These are phyloP conservation scores for Alternaria sp. DNA, from an alignment of 2,329 filamentous ascomycete species.

Conservation along the genomic window DNA sequence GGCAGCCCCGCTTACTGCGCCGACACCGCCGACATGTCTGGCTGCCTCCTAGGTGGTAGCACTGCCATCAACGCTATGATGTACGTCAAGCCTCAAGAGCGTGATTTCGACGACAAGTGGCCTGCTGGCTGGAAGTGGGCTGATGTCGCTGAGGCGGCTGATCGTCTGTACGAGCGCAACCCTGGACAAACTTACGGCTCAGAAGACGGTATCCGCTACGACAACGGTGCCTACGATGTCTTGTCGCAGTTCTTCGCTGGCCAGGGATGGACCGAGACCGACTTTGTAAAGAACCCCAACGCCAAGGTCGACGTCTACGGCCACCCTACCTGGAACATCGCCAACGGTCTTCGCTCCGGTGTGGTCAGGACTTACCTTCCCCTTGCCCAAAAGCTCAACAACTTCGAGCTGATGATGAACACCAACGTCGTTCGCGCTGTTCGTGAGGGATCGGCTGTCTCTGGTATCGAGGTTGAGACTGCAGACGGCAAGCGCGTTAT, in stretches of 20 bases:
- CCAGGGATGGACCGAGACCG: conserved; percentile 70
- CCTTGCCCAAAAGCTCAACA: conserved; percentile 63
- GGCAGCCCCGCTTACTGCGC: conserved; percentile 58
- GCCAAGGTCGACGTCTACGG: conserved; percentile 68
- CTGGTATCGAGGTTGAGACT: conserved; percentile 68
- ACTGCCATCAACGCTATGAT: conserved; percentile 66
- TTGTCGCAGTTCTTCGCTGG: conserved; percentile 66
- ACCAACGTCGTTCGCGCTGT: conserved; percentile 71
- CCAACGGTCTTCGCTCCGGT: conserved; percentile 70
- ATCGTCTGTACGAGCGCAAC: conserved; percentile 74
- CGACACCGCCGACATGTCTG: conserved; percentile 75
- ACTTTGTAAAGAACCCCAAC: conserved; percentile 66
- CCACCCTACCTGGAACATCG: conserved; percentile 72
- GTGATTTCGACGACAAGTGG: conserved; percentile 77
- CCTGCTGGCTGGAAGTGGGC: conserved; percentile 72
- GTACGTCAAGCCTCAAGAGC: conserved; percentile 44
- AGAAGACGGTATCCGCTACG: conserved; percentile 69
- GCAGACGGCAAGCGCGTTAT: conserved; percentile 51
- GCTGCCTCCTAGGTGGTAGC: conserved; percentile 73
- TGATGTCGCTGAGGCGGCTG: conserved; percentile 67
- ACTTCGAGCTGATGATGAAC: conserved; percentile 73
- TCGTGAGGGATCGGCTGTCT: conserved; percentile 67
- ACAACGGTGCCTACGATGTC: conserved; percentile 70
- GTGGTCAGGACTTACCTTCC: conserved; percentile 76
- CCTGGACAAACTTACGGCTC: conserved; percentile 73